phyloP scores from a whole-genome alignment of 1,284 basidiomycete species.

The Ustilago cynodontis region DNA sequence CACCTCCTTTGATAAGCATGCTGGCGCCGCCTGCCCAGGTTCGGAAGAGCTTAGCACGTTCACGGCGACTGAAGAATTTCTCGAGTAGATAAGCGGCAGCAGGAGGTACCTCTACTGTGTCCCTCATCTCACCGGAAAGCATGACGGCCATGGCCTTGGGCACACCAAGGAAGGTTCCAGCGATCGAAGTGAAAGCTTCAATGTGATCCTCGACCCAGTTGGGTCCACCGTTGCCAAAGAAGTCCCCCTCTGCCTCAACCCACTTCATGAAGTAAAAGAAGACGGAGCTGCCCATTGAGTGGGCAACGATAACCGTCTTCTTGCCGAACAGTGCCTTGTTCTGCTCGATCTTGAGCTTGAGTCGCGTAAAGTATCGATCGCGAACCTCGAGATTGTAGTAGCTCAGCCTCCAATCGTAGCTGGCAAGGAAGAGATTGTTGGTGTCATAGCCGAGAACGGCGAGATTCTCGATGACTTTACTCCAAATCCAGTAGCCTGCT shows the following conservation, averaged over 20 bases:
- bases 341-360: constrained; percentile 87
- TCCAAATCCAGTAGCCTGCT: constrained; percentile 91
- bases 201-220: constrained; percentile 88
- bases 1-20: constrained; percentile 79
- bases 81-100: constrained; percentile 80
- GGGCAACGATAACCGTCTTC: constrained; percentile 88
- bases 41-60: constrained; percentile 90
- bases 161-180: constrained; percentile 83
- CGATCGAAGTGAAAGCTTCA: constrained; percentile 75
- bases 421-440: constrained; percentile 66
- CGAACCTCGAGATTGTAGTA: constrained; percentile 87
- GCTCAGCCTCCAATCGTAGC: constrained; percentile 77
- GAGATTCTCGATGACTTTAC: constrained; percentile 81
- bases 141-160: constrained; percentile 96
- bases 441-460: constrained; percentile 73
- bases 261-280: constrained; percentile 77
- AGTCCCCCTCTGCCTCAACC: constrained; percentile 83
- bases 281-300: constrained; percentile 73
- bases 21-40: constrained; percentile 93
- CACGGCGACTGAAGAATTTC: constrained; percentile 82
- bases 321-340: constrained; percentile 80
- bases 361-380: constrained; percentile 89
- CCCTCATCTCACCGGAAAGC: constrained; percentile 87
- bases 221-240: constrained; percentile 85
- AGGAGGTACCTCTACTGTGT: constrained; percentile 92